phyloP scores from a whole-genome alignment of 495 filamentous ascomycete species.

The Penicillium manginii region DNA sequence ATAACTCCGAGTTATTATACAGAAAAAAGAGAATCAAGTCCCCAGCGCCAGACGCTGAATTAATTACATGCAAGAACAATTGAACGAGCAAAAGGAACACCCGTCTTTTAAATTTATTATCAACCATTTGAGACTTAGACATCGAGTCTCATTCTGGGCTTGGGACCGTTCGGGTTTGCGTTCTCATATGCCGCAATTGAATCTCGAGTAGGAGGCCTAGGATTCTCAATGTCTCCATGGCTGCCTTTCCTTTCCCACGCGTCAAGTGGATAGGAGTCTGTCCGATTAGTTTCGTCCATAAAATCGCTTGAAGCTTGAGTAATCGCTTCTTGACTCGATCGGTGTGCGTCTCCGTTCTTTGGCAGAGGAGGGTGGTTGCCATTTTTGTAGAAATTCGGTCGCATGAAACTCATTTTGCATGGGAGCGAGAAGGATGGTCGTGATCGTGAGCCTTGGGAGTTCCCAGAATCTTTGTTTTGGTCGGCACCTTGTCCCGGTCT shows the following conservation, averaged over 20 bases:
- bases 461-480: conserved; percentile 23
- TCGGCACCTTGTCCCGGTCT: conserved; percentile 19
- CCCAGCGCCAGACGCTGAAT: not conserved
- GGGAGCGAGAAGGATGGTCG: conserved; percentile 28
- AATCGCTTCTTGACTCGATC: conserved; percentile 30
- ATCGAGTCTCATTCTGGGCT: not conserved
- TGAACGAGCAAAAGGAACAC: not conserved
- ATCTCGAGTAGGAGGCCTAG: conserved; percentile 11
- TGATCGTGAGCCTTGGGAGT: conserved; percentile 18
- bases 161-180: not conserved
- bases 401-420: conserved; percentile 16
- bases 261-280: conserved; percentile 18
- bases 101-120: not conserved
- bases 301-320: conserved; percentile 16
- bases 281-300: conserved; percentile 16
- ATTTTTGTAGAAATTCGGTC: conserved; percentile 10
- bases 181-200: conserved; percentile 6
- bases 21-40: not conserved
- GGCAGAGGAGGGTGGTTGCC: conserved; percentile 1
- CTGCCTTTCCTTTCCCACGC: conserved; percentile 11
- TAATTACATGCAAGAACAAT: not conserved
- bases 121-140: not conserved
- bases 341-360: conserved; percentile 1
- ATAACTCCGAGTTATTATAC: too few species aligned
- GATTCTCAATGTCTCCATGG: conserved; percentile 12